A percentile compares a stretch with the other conserved stretches of the same genome.
Evolutionary conservation across 2,329 filamentous ascomycete species (phyloP).

Genomic region (Chaetothyriales sp.): DNA sequence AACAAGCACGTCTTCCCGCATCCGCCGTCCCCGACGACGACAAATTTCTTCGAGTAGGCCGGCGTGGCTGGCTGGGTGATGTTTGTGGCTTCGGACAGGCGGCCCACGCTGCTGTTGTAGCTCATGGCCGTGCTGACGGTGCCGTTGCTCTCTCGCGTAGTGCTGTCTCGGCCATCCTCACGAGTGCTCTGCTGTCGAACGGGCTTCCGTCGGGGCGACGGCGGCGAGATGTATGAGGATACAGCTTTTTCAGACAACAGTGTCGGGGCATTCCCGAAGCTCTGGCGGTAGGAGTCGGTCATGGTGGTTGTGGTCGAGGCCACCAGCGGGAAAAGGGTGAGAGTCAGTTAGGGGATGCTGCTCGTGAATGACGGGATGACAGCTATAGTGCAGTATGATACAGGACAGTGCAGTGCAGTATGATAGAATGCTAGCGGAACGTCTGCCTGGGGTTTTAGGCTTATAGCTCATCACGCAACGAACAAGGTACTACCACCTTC

Average conservation of each 20-base stretch:
- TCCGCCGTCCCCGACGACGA: conserved; percentile 93
- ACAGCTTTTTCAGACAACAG: conserved; percentile 16
- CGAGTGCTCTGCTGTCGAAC: conserved; percentile 32
- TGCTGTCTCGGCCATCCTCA: conserved; percentile 20
- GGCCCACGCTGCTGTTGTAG: conserved; percentile 49
- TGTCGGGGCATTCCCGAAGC: neutral
- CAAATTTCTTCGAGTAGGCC: conserved; percentile 96
- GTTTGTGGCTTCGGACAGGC: conserved; percentile 67
- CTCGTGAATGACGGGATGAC: neutral
- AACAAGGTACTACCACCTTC: neutral
- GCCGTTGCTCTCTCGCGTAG: conserved; percentile 65
- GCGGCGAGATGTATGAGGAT: conserved; percentile 12
- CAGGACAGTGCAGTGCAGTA: neutral
- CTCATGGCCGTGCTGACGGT: conserved; percentile 78
- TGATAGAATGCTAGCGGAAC: neutral
- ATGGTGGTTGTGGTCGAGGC: conserved; percentile 1
- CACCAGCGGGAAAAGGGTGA: neutral
- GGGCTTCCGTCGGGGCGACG: conserved; percentile 32
- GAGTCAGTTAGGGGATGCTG: neutral
- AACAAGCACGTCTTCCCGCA: conserved; percentile 97
- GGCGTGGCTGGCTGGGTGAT: conserved; percentile 64
- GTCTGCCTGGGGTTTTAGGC: neutral
- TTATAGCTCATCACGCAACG: neutral
- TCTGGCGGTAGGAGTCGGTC: conserved; percentile 9
- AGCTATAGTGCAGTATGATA: neutral